Evolutionary conservation across 306 rosid species (phyloP), one percentile per base, ranked within the genome.

Genomic region (Myrica gale): DNA sequence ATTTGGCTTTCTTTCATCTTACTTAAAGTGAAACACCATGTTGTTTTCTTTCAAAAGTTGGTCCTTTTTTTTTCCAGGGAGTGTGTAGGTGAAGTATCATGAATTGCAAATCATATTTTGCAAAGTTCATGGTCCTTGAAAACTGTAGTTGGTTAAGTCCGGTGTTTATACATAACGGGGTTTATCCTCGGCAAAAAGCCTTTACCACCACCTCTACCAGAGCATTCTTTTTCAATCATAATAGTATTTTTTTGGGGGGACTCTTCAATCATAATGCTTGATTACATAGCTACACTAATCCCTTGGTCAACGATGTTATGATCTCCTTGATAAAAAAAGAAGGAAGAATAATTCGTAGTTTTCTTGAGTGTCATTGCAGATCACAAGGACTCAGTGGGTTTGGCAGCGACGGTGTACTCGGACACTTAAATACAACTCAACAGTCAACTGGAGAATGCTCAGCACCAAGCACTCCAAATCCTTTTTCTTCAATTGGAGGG

Each of bases 401-500:
- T 75, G 84, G 78, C 63, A 4, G 57, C 54, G 79, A 79, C 44
- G 66, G 68, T 56, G 68, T 43, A 23, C 78, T 80, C 82, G 85
- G 78, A 54, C 66, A 85, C 54, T 19, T 80, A 39, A 53, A 73
- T 76, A 45, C 74, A 17, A 68, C 58, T 73, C 90, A 82, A 71
- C 88, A 76, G 39, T 69, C 84, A 68, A n/a, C 52, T 26, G 77
- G 73, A 6, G 74, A 5, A 75, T 74, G 26, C 75, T 63, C 73
- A 65, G 76, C 82, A 20, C 79, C 82, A 42, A 51, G 58, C 68
- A 58, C 76, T 45, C 57, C 84, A 66, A 81, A 55, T 66, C 66
- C 82, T 39, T 80, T 72, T 46, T 66, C 88, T 66, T 72, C 87
- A 47, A 65, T 16, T 57, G 81, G 90, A 77, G 82, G 86, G 71